Evolutionary conservation across 1,284 basidiomycete species (phyloP).

Genomic region (Cystobasidium sp.): DNA sequence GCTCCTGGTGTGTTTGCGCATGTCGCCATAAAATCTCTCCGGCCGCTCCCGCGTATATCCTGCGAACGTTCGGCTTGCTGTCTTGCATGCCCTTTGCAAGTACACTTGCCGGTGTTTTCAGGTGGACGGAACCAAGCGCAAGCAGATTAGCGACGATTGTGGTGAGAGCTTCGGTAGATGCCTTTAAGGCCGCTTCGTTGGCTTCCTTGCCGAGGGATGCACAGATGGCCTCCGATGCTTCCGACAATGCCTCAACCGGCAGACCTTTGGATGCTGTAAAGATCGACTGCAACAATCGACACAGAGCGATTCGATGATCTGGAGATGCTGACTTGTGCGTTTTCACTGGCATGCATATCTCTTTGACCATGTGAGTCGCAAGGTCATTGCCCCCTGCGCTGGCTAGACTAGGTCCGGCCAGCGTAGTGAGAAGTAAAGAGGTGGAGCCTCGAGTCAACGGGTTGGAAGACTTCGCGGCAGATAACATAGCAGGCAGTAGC

Average conservation of each 20-base stretch:
- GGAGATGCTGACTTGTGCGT: slow-evolving; percentile 80
- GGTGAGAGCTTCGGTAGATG: slow-evolving; percentile 65
- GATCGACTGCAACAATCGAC: slow-evolving; percentile 71
- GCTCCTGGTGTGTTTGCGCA: slow-evolving; percentile 49
- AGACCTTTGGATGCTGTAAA: slow-evolving; percentile 33
- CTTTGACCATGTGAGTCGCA: slow-evolving; percentile 62
- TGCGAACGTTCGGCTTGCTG: slow-evolving; percentile 63
- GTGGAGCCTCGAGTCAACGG: slow-evolving; percentile 66
- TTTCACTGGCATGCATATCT: slow-evolving; percentile 74
- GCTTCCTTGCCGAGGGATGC: slow-evolving; percentile 78
- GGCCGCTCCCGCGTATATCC: slow-evolving; percentile 63
- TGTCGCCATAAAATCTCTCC: slow-evolving; percentile 64
- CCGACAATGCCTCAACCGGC: slow-evolving; percentile 1
- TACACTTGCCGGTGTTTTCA: slow-evolving; percentile 15
- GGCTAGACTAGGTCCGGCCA: slow-evolving; percentile 57
- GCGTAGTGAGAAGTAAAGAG: slow-evolving; percentile 66
- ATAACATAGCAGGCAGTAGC: slow-evolving; percentile 69
- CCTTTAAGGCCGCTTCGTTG: slow-evolving; percentile 66
- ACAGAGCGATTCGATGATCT: slow-evolving; percentile 81
- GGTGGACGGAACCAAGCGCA: not conserved
- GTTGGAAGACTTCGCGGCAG: slow-evolving; percentile 77
- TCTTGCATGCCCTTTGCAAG: slow-evolving; percentile 55
- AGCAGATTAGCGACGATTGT: slow-evolving; percentile 62
- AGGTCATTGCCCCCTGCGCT: slow-evolving; percentile 44
- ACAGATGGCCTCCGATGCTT: slow-evolving; percentile 54